Evolutionary conservation across 306 rosid genomes (phyloP), one percentile per base, ranked within the genome.

Genomic region (Fagus crenata): DNA sequence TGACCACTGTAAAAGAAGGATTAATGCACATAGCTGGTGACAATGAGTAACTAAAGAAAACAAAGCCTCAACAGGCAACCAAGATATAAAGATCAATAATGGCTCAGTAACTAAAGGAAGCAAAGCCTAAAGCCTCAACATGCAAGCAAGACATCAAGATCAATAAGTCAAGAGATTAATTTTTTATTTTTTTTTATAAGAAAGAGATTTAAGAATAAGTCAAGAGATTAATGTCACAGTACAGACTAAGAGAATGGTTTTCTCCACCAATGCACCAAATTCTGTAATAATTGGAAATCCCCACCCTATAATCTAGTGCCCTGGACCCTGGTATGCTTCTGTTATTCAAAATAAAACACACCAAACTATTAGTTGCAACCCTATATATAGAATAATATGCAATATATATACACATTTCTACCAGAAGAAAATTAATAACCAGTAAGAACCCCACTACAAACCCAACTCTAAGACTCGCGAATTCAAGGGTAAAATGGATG

Each of bases 1-100:
- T 76, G 80, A 77, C 53, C 82, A 72, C 90, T 82, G 75, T 14
- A 82, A 73, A 12, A 56, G 67, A 80, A 82, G 64, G 8, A 42
- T 75, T 76, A 80, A 33, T 69, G 82, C 54, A 60, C 43, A 68
- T 59, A 68, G 35, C 2, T 42, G 13, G 82, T 77, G 70, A 81
- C 2, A 53, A 69, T 8, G 33, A 61, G 18, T 5, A 79, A 78
- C 71, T 49, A 43, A 69, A 37, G 49, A 31, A 74, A 11, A 22
- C 67, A 39, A 17, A 13, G 46, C 54, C 28, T 58, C 32, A 28
- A 28, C 40, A 18, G 33, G 53, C 18, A 73, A 1, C 39, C 76
- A 73, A 28, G 32, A 56, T 13, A 73, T 4, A 5, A 58, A 58
- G 51, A 9, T 36, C 41, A 58, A 58, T 13, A 35, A 31, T 22